These are phyloP conservation scores for Apiotrichum sp. DNA, from an alignment of 1,284 basidiomycete genomes.

Conservation along the genomic window DNA sequence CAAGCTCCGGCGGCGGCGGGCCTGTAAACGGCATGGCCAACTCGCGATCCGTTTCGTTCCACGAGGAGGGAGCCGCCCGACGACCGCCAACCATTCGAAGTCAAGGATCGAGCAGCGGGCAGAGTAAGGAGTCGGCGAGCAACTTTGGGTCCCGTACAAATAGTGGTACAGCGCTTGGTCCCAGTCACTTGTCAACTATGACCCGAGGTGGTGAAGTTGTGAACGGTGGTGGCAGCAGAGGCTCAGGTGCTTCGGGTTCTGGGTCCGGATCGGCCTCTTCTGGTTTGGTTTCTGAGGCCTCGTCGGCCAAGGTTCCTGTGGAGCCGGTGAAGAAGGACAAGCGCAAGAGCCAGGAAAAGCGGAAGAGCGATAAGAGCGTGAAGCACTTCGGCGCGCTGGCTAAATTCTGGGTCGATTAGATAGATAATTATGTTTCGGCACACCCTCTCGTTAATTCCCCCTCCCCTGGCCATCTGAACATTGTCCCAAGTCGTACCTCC, in stretches of 20 bases:
- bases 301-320: neutral
- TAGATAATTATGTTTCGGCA: too few relatives aligned
- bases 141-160: constrained; percentile 11
- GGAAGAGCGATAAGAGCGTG: constrained; percentile 32
- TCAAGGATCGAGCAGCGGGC: constrained; percentile 14
- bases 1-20: constrained; percentile 2
- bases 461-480: too few relatives aligned
- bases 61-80: constrained; percentile 5
- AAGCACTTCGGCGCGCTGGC: constrained; percentile 36
- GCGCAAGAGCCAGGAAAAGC: constrained; percentile 14
- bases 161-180: constrained; percentile 12
- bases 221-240: neutral
- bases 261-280: constrained; percentile 10
- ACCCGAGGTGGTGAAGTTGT: neutral
- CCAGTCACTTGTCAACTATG: constrained; percentile 1
- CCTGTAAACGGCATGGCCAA: neutral
- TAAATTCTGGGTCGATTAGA: constrained; percentile 42
- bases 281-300: constrained; percentile 1
- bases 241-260: constrained; percentile 9
- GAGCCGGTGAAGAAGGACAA: constrained; percentile 2
- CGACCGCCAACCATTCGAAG: constrained; percentile 10
- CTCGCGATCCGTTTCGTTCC: constrained; percentile 18
- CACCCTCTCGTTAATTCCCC: too few relatives aligned
- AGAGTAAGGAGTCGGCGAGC: constrained; percentile 9
- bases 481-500: too few relatives aligned